A percentile compares a stretch with the other conserved stretches of the same genome.
Evolutionary conservation across 2,329 filamentous ascomycete genomes (phyloP).

Genomic region (Geoglossum cookeanum): DNA sequence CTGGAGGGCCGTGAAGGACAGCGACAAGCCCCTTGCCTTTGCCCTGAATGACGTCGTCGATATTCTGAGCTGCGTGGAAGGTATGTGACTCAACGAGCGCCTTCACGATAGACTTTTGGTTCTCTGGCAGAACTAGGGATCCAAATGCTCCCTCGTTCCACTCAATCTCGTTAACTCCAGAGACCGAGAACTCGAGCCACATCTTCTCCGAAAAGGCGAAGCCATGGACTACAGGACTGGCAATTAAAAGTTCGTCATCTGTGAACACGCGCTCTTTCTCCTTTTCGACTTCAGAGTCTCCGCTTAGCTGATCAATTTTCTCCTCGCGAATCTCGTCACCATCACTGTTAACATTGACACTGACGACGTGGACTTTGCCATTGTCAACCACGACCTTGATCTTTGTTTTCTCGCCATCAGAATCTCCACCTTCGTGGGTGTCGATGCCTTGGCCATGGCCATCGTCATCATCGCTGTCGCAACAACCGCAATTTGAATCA

Average conservation of each 20-base stretch:
- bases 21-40: constrained; percentile 73
- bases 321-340: constrained; percentile 12
- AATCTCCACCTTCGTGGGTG: constrained; percentile 3
- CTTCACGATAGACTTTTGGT: constrained; percentile 50
- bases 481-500: constrained; percentile 23
- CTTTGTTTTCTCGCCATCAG: constrained; percentile 4
- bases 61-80: constrained; percentile 60
- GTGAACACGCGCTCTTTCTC: constrained; percentile 37
- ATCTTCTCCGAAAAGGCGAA: constrained; percentile 78
- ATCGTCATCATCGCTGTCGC: constrained; percentile 22
- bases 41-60: constrained; percentile 52
- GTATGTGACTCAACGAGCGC: constrained; percentile 72
- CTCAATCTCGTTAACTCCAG: constrained; percentile 57
- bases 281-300: constrained; percentile 4
- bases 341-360: constrained; percentile 14
- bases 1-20: constrained; percentile 69
- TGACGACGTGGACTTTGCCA: constrained; percentile 7
- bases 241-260: constrained; percentile 68
- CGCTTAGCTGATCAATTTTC: constrained; percentile 3
- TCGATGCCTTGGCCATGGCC: constrained; percentile 16
- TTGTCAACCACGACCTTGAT: constrained; percentile 2
- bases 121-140: constrained; percentile 50
- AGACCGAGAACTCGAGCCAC: constrained; percentile 77
- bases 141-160: constrained; percentile 76
- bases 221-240: constrained; percentile 67